phyloP scores from a whole-genome alignment of 495 filamentous ascomycete species.

The Penicillium chermesinum region DNA sequence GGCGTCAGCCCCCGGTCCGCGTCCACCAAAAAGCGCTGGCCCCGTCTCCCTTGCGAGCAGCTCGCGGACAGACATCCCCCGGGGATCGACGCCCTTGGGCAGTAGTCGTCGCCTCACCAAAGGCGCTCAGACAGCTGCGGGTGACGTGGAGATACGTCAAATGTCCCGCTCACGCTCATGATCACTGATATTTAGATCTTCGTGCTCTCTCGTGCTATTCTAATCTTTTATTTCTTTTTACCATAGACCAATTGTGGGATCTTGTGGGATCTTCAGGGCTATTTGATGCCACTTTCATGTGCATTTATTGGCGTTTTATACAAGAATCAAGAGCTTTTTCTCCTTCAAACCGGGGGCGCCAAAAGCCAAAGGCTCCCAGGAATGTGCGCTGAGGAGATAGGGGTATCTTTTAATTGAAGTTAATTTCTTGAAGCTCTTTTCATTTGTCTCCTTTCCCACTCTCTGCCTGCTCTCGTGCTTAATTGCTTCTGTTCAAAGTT shows the following conservation, averaged over 20 bases:
- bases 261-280: neutral
- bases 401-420: no score
- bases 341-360: no score
- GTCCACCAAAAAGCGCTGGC: neutral
- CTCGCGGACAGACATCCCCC: constrained; percentile 27
- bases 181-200: neutral
- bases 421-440: no score
- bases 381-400: no score
- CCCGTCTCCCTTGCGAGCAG: constrained; percentile 26
- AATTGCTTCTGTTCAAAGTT: no score
- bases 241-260: neutral
- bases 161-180: neutral
- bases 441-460: no score
- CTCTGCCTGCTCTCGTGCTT: no score
- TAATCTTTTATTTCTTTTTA: constrained; percentile 1
- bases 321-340: neutral
- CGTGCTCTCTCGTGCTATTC: constrained; percentile 1
- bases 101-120: constrained; percentile 20
- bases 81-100: constrained; percentile 3
- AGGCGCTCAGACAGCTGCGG: constrained; percentile 7
- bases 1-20: neutral
- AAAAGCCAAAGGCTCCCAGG: no score
- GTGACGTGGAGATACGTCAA: constrained; percentile 24
- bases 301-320: constrained; percentile 6
- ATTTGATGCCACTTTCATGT: constrained; percentile 7